Percentiles rank a stretch among this genome's conserved stretches.
These are phyloP conservation scores for Gossypium lobatum DNA, from an alignment of 441 rosid genomes.

Conservation along the genomic window DNA sequence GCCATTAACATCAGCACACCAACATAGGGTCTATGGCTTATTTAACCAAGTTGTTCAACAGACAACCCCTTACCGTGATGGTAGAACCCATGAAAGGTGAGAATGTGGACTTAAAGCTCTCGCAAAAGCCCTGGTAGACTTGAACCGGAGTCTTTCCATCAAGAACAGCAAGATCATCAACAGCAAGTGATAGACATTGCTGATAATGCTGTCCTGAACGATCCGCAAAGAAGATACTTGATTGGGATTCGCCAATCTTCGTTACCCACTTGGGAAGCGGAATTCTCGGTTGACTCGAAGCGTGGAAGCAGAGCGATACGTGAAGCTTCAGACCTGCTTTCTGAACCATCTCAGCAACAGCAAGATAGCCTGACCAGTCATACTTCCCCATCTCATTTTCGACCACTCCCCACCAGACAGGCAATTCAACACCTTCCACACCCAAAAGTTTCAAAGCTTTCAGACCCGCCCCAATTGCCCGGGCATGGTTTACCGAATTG, in stretches of 20 bases:
- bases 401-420: constrained; percentile 84
- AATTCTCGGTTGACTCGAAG: constrained; percentile 34
- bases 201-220: constrained; percentile 43
- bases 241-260: constrained; percentile 43
- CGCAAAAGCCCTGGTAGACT: constrained; percentile 61
- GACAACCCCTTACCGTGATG: constrained; percentile 42
- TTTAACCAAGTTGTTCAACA: background rate
- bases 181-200: constrained; percentile 68
- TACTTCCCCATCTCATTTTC: constrained; percentile 79
- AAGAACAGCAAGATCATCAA: constrained; percentile 69
- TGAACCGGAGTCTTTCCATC: constrained; percentile 67
- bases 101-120: constrained; percentile 72
- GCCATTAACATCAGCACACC: constrained; percentile 13
- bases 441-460: constrained; percentile 82
- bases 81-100: constrained; percentile 64
- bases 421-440: constrained; percentile 83
- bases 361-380: constrained; percentile 83
- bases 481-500: constrained; percentile 52
- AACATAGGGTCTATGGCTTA: background rate
- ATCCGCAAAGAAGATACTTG: constrained; percentile 52
- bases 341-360: constrained; percentile 71
- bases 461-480: constrained; percentile 72
- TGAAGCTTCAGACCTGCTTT: constrained; percentile 74
- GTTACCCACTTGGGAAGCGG: constrained; percentile 73
- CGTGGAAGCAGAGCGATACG: constrained; percentile 70